Conservation (phyloP, 805 yeast species). For the Wickerhamomyces silvicola region DNA sequence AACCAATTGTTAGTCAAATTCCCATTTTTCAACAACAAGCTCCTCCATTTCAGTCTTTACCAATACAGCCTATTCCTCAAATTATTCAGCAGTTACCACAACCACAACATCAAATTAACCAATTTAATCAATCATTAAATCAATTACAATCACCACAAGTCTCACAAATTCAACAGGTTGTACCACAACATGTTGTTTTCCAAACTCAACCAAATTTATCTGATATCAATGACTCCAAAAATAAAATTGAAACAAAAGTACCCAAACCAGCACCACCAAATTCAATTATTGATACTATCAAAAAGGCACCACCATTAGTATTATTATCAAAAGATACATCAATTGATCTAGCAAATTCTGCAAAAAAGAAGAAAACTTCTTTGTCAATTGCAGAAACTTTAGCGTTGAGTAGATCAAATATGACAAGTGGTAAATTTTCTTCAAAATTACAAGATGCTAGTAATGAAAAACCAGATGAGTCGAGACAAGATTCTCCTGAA, state of each 20-base stretch:
- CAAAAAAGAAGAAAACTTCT: conserved; percentile 22
- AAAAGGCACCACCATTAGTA: conserved; percentile 16
- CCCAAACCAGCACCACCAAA: conserved; percentile 18
- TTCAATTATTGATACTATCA: conserved; percentile 17
- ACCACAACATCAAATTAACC: conserved; percentile 1
- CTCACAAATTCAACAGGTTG: conserved; percentile 3
- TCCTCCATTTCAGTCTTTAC: conserved; percentile 6
- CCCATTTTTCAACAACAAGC: conserved; percentile 19
- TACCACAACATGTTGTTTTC: background rate
- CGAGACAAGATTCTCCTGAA: too few species aligned
- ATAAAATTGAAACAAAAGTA: conserved; percentile 7
- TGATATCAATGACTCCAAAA: conserved; percentile 1
- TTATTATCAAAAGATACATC: conserved; percentile 21
- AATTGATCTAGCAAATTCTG: conserved; percentile 18
- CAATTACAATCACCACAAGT: conserved; percentile 3
- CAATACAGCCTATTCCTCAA: conserved; percentile 1
- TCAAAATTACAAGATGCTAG: conserved; percentile 19
- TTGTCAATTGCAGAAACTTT: conserved; percentile 55
- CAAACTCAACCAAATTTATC: background rate
- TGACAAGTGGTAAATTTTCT: conserved; percentile 28
- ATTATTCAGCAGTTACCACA: background rate
- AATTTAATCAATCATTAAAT: background rate
- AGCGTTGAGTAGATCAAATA: conserved; percentile 45
- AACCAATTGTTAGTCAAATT: conserved; percentile 16
- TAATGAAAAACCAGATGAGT: conserved; percentile 1